Evolutionary conservation across 2,329 filamentous ascomycete species (phyloP).

Genomic region (Beauveria australis): DNA sequence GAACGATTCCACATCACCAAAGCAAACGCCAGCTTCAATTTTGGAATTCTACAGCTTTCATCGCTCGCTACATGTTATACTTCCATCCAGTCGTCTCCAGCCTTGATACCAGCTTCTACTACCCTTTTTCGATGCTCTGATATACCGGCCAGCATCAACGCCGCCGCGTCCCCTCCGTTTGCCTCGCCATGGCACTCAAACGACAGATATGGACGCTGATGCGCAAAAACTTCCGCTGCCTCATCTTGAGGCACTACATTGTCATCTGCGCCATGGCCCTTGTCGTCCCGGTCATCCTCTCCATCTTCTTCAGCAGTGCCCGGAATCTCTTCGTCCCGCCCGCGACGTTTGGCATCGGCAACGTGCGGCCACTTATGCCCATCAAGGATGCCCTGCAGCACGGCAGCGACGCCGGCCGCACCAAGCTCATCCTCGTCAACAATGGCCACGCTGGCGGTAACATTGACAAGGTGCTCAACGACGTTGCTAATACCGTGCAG

Average conservation of each 20-base stretch:
- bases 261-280: slow-evolving; percentile 50
- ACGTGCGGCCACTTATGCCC: slow-evolving; percentile 50
- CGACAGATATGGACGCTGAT: slow-evolving; percentile 54
- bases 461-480: slow-evolving; percentile 63
- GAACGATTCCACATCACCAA: no score
- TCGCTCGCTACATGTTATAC: no score
- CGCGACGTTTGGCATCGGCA: slow-evolving; percentile 64
- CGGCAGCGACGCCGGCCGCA: slow-evolving; percentile 46
- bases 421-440: slow-evolving; percentile 72
- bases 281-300: slow-evolving; percentile 49
- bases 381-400: slow-evolving; percentile 54
- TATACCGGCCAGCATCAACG: neutral
- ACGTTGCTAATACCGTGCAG: slow-evolving; percentile 49
- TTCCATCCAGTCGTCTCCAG: neutral
- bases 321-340: slow-evolving; percentile 78
- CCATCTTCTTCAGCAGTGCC: slow-evolving; percentile 58
- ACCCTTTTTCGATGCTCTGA: neutral
- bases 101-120: neutral
- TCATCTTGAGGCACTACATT: slow-evolving; percentile 44
- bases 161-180: neutral
- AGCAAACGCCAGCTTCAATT: no score
- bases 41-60: no score
- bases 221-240: slow-evolving; percentile 53
- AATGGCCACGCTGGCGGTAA: slow-evolving; percentile 60
- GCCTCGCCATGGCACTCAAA: slow-evolving; percentile 39